phyloP scores from a whole-genome alignment of 108 stramenopile genomes.

The Nannochloropsis gaditana region DNA sequence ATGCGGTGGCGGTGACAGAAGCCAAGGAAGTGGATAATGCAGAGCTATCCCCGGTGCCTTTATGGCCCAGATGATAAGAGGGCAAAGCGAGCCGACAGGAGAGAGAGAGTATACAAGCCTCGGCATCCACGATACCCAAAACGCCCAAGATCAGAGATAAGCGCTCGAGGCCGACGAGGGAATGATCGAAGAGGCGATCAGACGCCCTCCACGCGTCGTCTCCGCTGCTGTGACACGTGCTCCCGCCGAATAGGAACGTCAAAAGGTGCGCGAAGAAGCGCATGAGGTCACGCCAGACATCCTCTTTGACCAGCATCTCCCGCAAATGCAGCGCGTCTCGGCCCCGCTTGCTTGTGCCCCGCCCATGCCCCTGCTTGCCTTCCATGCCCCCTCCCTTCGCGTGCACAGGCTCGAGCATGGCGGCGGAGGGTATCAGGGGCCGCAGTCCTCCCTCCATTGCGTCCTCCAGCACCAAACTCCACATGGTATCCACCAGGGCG shows the following conservation, averaged over 20 bases:
- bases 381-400: background rate
- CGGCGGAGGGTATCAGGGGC: background rate
- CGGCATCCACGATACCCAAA: background rate
- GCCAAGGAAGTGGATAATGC: background rate
- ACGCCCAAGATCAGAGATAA: background rate
- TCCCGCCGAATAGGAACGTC: background rate
- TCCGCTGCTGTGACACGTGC: background rate
- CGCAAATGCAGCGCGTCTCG: background rate
- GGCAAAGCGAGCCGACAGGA: background rate
- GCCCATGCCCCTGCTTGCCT: background rate
- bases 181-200: background rate
- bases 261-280: background rate
- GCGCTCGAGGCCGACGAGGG: background rate
- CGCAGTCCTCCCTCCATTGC: background rate
- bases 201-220: background rate
- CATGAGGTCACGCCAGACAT: background rate
- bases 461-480: background rate
- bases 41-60: background rate
- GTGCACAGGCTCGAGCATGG: background rate
- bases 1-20: background rate
- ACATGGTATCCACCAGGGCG: background rate
- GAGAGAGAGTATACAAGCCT: background rate
- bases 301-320: background rate
- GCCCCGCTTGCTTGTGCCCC: background rate
- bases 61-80: background rate